These are phyloP conservation scores for Phlebiopsis gigantea DNA, from an alignment of 768 basidiomycete species.

Conservation along the genomic window DNA sequence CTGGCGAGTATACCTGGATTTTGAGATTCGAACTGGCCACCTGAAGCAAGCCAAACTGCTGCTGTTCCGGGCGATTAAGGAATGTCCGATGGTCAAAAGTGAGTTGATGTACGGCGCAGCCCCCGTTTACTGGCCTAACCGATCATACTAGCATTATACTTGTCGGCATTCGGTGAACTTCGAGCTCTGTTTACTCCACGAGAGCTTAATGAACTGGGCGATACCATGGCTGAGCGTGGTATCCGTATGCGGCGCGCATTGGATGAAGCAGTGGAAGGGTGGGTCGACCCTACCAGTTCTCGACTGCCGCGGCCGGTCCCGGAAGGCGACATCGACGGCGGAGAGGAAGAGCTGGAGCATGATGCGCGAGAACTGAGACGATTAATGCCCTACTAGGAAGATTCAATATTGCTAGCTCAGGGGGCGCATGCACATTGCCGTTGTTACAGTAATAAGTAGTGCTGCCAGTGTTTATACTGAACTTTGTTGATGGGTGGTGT, in stretches of 20 bases:
- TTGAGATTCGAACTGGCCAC: conserved; percentile 64
- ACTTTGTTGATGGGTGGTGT: too few species aligned
- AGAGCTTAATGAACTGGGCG: conserved; percentile 59
- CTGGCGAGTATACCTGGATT: conserved; percentile 72
- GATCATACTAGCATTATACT: conserved; percentile 56
- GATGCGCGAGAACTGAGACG: conserved; percentile 54
- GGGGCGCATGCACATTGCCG: too few species aligned
- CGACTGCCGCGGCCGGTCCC: too few species aligned
- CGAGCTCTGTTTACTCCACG: conserved; percentile 52
- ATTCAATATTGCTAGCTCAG: too few species aligned
- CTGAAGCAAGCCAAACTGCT: conserved; percentile 61
- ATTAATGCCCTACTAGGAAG: conserved; percentile 67
- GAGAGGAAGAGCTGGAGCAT: conserved; percentile 51
- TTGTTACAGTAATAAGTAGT: too few species aligned
- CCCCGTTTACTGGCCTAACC: neutral
- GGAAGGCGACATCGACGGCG: conserved; percentile 15
- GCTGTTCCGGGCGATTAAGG: conserved; percentile 67
- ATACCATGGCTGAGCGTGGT: conserved; percentile 74
- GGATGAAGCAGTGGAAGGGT: conserved; percentile 50
- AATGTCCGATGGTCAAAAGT: conserved; percentile 79
- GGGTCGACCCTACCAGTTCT: conserved; percentile 28
- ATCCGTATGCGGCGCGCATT: conserved; percentile 57
- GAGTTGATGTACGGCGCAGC: conserved; percentile 4
- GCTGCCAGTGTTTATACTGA: too few species aligned
- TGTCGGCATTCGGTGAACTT: conserved; percentile 71